These are phyloP conservation scores for Chlamydomonas eustigma DNA, from an alignment of 139 green algal genomes.

Conservation along the genomic window DNA sequence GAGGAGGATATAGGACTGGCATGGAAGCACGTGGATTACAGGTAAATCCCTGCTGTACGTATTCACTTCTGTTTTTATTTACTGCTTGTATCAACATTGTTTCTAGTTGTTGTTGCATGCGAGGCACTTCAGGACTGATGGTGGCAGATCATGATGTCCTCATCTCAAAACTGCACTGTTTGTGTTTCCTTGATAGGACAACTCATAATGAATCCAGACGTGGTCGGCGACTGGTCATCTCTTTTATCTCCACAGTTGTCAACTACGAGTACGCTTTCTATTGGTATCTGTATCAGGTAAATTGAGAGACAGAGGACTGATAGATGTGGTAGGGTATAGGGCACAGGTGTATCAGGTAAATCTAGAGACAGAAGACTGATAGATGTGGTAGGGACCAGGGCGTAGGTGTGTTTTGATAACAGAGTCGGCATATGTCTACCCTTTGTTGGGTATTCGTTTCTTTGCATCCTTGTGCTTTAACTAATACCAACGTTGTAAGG, in stretches of 20 bases:
- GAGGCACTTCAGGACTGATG: too few relatives aligned
- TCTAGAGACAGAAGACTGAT: background rate
- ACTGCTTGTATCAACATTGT: too few relatives aligned
- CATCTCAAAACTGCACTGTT: too few relatives aligned
- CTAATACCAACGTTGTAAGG: too few relatives aligned
- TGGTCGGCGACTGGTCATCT: slow-evolving; percentile 45
- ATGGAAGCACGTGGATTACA: slow-evolving; percentile 42
- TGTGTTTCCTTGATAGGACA: too few relatives aligned
- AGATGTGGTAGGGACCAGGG: background rate
- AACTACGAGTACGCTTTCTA: slow-evolving; percentile 64
- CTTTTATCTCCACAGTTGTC: slow-evolving; percentile 57
- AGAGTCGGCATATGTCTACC: too few relatives aligned
- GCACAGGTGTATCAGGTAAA: background rate
- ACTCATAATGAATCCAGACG: slow-evolving; percentile 43
- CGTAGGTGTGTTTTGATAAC: background rate
- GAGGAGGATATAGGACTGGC: slow-evolving; percentile 74
- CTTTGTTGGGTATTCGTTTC: background rate
- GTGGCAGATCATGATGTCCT: too few relatives aligned
- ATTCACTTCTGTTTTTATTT: too few relatives aligned
- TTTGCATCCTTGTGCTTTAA: too few relatives aligned
- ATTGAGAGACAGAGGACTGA: background rate
- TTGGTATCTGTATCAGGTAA: slow-evolving; percentile 20
- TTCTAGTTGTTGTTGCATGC: too few relatives aligned
- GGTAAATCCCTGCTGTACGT: too few relatives aligned
- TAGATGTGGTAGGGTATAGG: background rate